Conservation (phyloP, 78 protist species). For the Dictyostelium brefeldianum region DNA sequence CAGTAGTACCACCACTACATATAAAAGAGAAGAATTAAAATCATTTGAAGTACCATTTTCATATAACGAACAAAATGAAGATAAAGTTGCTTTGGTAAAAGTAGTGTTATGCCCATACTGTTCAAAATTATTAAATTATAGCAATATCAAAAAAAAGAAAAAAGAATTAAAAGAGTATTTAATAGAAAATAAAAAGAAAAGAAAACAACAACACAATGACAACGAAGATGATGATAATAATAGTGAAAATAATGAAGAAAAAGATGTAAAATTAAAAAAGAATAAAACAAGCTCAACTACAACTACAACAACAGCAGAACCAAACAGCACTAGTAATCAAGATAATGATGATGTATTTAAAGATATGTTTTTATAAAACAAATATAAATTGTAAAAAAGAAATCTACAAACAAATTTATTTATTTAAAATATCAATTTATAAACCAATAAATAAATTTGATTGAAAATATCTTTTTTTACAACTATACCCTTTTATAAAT, state of each 20-base stretch:
- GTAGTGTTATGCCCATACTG: constrained; percentile 60
- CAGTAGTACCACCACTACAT: background rate
- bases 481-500: background rate
- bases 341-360: background rate
- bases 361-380: constrained; percentile 11
- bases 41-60: constrained; percentile 57
- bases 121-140: constrained; percentile 54
- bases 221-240: background rate
- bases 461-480: no score
- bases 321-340: background rate
- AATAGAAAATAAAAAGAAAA: constrained; percentile 35
- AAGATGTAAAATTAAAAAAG: background rate
- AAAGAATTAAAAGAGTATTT: constrained; percentile 39
- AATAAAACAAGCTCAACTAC: background rate
- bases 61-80: constrained; percentile 25
- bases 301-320: background rate
- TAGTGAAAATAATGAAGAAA: background rate
- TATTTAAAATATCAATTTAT: no score
- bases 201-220: background rate
- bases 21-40: background rate
- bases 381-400: no score
- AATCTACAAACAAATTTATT: no score
- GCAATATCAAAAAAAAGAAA: constrained; percentile 58
- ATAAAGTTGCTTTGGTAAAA: constrained; percentile 66
- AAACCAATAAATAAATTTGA: no score